These are phyloP conservation scores for Monilinia vaccinii-corymbosi DNA, from an alignment of 2,329 filamentous ascomycete species.

Conservation along the genomic window DNA sequence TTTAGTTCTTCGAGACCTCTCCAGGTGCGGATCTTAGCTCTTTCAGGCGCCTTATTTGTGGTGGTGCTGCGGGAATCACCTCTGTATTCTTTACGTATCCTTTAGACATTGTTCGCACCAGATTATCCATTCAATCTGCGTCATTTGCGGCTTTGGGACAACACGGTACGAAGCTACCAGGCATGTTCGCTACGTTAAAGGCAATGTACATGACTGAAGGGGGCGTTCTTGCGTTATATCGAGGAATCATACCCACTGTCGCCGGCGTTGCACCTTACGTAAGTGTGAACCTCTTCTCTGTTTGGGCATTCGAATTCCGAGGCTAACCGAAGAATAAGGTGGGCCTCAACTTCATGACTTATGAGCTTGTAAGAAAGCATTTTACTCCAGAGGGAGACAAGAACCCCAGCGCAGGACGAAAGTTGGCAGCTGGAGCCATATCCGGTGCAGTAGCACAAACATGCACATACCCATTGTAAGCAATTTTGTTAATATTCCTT, in stretches of 20 bases:
- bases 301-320: background rate
- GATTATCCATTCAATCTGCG: constrained; percentile 93
- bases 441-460: constrained; percentile 97
- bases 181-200: constrained; percentile 81
- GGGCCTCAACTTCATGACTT: constrained; percentile 97
- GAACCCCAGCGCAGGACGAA: constrained; percentile 70
- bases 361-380: constrained; percentile 76
- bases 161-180: constrained; percentile 60
- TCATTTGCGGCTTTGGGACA: constrained; percentile 71
- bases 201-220: constrained; percentile 89
- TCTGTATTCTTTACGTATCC: constrained; percentile 94
- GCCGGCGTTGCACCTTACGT: constrained; percentile 94
- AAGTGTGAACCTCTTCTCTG: constrained; percentile 23
- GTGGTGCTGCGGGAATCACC: constrained; percentile 85
- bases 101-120: constrained; percentile 92
- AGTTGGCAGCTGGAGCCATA: constrained; percentile 80
- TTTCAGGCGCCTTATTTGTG: constrained; percentile 72
- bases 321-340: constrained; percentile 43
- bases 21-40: constrained; percentile 68
- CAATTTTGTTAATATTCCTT: constrained; percentile 13
- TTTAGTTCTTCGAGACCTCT: constrained; percentile 63
- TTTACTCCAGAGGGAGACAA: constrained; percentile 82
- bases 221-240: constrained; percentile 76
- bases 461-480: constrained; percentile 96
- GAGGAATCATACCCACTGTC: constrained; percentile 87